phyloP scores from a whole-genome alignment of 2,329 filamentous ascomycete species.

The Ophiostoma sp. region DNA sequence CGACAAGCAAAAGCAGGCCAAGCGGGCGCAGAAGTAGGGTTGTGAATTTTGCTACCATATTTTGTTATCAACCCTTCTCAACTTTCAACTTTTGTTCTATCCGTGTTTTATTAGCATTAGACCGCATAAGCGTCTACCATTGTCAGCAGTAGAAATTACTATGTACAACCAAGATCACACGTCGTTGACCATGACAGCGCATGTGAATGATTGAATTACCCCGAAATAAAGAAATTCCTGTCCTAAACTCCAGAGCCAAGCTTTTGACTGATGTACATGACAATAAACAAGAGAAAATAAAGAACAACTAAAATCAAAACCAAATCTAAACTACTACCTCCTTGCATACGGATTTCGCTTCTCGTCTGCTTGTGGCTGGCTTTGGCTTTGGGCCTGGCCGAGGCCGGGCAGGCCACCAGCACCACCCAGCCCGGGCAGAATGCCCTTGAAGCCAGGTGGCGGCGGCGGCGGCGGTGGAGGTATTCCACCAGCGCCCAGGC shows the following conservation, averaged over 20 bases:
- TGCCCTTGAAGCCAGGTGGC: constrained; percentile 32
- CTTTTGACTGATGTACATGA: neutral
- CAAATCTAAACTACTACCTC: neutral
- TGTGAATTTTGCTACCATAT: no score
- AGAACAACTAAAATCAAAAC: neutral
- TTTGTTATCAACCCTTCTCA: no score
- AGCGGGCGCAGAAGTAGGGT: constrained; percentile 30
- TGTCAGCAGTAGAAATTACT: neutral
- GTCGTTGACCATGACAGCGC: neutral
- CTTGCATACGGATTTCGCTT: neutral
- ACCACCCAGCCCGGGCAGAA: constrained; percentile 31
- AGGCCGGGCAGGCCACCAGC: constrained; percentile 30
- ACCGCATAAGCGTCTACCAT: neutral
- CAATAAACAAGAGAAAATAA: neutral
- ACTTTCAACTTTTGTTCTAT: neutral
- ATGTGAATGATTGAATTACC: neutral
- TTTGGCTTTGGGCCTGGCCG: constrained; percentile 33
- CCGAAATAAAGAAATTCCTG: neutral
- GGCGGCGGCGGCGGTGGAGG: constrained; percentile 37
- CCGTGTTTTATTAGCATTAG: neutral
- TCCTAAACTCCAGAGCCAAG: constrained; percentile 3
- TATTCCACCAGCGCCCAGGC: constrained; percentile 25
- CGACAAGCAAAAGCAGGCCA: constrained; percentile 51
- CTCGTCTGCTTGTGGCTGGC: constrained; percentile 43
- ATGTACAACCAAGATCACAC: neutral